Conservation (phyloP, 176 grass and related monocot genomes). For the Carex pumila region DNA sequence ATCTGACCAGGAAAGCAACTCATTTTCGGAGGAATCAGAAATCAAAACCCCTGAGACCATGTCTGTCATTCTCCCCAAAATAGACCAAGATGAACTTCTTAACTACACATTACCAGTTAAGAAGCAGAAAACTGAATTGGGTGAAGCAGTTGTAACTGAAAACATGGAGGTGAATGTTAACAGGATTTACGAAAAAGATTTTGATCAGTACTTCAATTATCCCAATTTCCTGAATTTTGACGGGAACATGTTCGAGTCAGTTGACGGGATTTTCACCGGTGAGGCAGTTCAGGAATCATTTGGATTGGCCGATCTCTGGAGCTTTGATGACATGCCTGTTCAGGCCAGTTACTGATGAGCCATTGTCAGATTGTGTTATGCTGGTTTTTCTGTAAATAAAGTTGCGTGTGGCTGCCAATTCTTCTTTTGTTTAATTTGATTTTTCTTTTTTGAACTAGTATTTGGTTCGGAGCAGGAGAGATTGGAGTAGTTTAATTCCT, state of each 20-base stretch:
- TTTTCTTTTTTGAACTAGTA: background rate
- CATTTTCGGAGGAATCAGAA: slow-evolving; percentile 27
- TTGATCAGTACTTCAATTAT: slow-evolving; percentile 30
- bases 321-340: slow-evolving; percentile 39
- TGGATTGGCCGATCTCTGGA: slow-evolving; percentile 30
- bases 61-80: slow-evolving; percentile 8
- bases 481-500: background rate
- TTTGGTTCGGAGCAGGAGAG: background rate
- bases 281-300: slow-evolving; percentile 27
- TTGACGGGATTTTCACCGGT: slow-evolving; percentile 31
- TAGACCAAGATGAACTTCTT: background rate
- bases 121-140: slow-evolving; percentile 24
- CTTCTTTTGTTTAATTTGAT: background rate
- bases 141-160: slow-evolving; percentile 13
- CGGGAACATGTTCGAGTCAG: slow-evolving; percentile 3
- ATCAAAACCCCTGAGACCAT: slow-evolving; percentile 24
- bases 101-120: slow-evolving; percentile 4
- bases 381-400: slow-evolving; percentile 18
- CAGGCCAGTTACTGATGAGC: slow-evolving; percentile 22
- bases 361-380: background rate
- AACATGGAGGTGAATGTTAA: background rate
- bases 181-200: slow-evolving; percentile 17
- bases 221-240: slow-evolving; percentile 24
- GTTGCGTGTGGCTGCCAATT: background rate
- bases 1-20: slow-evolving; percentile 29